Base-by-base conservation (phyloP, 306 rosid genomes). In the Betula pendula region DNA sequence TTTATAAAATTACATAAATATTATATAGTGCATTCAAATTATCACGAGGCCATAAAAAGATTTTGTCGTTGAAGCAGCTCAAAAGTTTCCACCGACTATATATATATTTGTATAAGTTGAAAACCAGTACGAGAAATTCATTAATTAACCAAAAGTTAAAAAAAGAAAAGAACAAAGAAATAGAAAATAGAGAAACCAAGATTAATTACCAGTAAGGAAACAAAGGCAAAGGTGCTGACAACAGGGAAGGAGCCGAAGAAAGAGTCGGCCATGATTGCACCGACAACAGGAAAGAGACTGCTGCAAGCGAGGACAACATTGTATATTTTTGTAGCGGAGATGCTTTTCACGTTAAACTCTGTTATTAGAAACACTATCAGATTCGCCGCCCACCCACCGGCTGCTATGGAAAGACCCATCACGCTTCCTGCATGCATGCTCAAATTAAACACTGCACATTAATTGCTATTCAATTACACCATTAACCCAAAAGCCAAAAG, bases 191-290 rank as follows among this genome's bases (percentile, higher is more conserved):
- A 29, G 33, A 29, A 29, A 29, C n/a, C n/a, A 29, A 29, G 33
- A 29, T 29, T 29, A 29, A 29, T 29, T 83, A 83, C 87, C 79
- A 86, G 45, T 19, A 83, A 80, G 76, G 90, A 82, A n/a, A 83
- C 25, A 38, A 44, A 81, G 67, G 87, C 73, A 50, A 83, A 83
- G 20, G 63, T 20, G 25, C 11, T 0, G 52, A 86, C 68, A 52
- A 81, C 82, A 17, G 77, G 44, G 70, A 83, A 83, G 60, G 81
- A 68, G 44, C 80, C 77, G 11, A 84, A 52, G 67, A 83, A 81
- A 31, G 87, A 80, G 65, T 86, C 85, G 17, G 84, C 85, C 8
- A 83, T 50, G 63, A 83, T 63, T 31, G 85, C 87, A n/a, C 84
- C 83, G 43, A 49, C 70, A 1, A 86, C 40, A 2, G 84, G 89